Evolutionary conservation across 352 stramenopile genomes (phyloP), one percentile per base, ranked within the genome.

Genomic region (Phytophthora colocasiae): DNA sequence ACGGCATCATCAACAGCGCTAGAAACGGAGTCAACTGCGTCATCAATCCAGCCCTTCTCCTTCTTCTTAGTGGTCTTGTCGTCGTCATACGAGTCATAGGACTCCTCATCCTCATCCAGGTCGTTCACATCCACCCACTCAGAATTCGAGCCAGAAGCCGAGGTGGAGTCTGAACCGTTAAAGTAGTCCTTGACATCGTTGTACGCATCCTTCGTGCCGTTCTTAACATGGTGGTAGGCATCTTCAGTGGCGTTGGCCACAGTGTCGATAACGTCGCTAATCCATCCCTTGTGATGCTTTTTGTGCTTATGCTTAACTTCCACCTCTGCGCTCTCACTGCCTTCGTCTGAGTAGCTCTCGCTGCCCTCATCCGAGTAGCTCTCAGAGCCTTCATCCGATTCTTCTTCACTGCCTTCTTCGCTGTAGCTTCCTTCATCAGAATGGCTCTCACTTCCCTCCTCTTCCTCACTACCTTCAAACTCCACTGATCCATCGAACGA

Each of bases 151-250:
- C 57, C 69, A 10, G 63, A 73, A 10, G 55, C 69, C 1, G 65
- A 75, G 11, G 51, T 57, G 6, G 66, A 76, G 24, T 76, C 58
- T 15, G 68, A 59, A 22, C 55, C 72, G 19, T 77, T 63, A 3
- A 70, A 26, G 8, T 58, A 64, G 61, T 80, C 66, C 55, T 78
- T 81, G 4, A 59, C 66, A 6, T 63, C 32, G 6, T 78, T 49
- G 19, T 60, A 67, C 1, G 39, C 63, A 19, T 72, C 60, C 32
- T 55, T 31, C 1, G 66, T 67, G 6, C 58, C 69, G 48, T 66
- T 63, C 57, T 77, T 80, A 2, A 51, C 63, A 5, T 66, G 39
- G 3, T 80, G 41, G 15, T 64, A 69, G 8, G 58, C 68, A 41
- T 77, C 64, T 15, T 58, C 60, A 6, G 51, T 59, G 39, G 59